Base-by-base conservation (phyloP, 2,329 filamentous ascomycete species). In the Sporothrix mexicana region DNA sequence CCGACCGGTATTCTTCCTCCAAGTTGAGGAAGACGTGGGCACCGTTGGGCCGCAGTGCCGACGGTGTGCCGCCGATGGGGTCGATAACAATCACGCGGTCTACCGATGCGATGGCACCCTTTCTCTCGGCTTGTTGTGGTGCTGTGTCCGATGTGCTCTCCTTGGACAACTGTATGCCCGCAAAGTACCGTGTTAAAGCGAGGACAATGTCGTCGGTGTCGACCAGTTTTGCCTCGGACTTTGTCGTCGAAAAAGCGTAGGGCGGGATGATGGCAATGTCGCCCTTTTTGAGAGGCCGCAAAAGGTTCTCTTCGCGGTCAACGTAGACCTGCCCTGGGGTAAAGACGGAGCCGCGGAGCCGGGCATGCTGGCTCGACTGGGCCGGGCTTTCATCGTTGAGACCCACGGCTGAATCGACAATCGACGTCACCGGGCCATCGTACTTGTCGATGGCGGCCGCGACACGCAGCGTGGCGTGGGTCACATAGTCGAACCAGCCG, bases 21-120 rank as follows among this genome's bases (percentile, higher is more conserved):
- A 99, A 86, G 77, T 99, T 99, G 79, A 99, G 88, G 79, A 98
- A 98, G 8, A 96, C 88, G 79, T 96, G 92, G 1, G 92, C 88
- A 69, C 86, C 88, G 81, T 92, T 83, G 61, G 87, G 83, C 76
- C 87, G 80, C 79, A 88, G 82, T 78, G 86, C 82, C 73, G 93
- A 85, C 0, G 96, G 96, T 62, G 95, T 94, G 0, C 94, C 95
- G 2, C 96, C 96, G 0, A 94, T 83, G 0, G 93, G 91, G 80
- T 99, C 96, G 7, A 99, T 86, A 41, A 99, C 84, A 74, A 99
- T 97, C 57, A 99, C 86, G 49, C 95, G 88, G 79, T 98, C 95
- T 6, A 99, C 83, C 0, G 88, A 87, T 0, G 91, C 87, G 43
- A 86, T 20, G 10, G 73, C 20, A 3, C 61, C 59, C 15, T 17